Conservation (phyloP, 1,284 basidiomycete species). For the Melampsora americana region DNA sequence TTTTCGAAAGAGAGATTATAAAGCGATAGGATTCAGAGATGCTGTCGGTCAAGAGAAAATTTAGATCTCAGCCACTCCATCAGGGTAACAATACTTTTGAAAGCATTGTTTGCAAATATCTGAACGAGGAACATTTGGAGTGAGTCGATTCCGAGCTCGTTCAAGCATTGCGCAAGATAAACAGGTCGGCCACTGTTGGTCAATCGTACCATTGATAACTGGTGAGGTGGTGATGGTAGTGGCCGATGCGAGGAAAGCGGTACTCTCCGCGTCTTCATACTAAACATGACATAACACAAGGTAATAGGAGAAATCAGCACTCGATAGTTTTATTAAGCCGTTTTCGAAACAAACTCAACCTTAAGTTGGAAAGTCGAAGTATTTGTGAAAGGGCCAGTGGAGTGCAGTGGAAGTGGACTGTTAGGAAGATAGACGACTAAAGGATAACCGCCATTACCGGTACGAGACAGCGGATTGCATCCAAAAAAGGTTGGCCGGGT, state of each 20-base stretch:
- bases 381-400: slow-evolving; percentile 47
- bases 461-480: slow-evolving; percentile 55
- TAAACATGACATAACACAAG: slow-evolving; percentile 47
- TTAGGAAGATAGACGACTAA: slow-evolving; percentile 33
- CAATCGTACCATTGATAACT: slow-evolving; percentile 52
- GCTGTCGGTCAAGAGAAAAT: not conserved
- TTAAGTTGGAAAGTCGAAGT: slow-evolving; percentile 54
- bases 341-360: slow-evolving; percentile 49
- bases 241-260: slow-evolving; percentile 51
- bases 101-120: slow-evolving; percentile 13
- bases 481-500: slow-evolving; percentile 72
- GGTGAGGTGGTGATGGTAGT: slow-evolving; percentile 46
- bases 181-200: slow-evolving; percentile 54
- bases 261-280: slow-evolving; percentile 54
- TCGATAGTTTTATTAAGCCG: slow-evolving; percentile 45
- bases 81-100: slow-evolving; percentile 13
- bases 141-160: slow-evolving; percentile 8
- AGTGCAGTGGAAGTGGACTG: slow-evolving; percentile 15
- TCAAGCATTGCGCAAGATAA: slow-evolving; percentile 55
- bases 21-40: no score
- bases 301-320: slow-evolving; percentile 9
- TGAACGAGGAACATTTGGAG: not conserved
- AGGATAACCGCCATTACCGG: slow-evolving; percentile 14
- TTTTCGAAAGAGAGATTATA: no score
- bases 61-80: not conserved